Evolutionary conservation across 495 filamentous ascomycete genomes (phyloP), one percentile per base, ranked within the genome.

Genomic region (Talaromyces trachyspermus): DNA sequence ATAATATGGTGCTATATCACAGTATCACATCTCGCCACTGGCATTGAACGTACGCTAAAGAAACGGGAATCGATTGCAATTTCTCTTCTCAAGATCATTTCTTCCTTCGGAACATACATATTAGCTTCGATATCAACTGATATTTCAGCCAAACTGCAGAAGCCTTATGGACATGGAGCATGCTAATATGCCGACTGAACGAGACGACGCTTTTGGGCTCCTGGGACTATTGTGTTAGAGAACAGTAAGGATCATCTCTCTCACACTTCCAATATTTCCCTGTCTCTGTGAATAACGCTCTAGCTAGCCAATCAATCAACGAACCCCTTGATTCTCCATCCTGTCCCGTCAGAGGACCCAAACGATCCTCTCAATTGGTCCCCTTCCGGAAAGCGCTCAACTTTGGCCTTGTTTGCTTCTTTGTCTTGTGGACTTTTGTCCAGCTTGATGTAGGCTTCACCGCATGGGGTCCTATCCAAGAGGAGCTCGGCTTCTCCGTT

Each of bases 391-490:
- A 72, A 49, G 25, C 35, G 15, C 41, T 65, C 43, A 71, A 72
- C 39, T 70, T 64, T 47, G 57, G 48, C 9, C 58, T 71, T 7
- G 60, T 58, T 14, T 62, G 54, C 52, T 67, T 70, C 52, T 71
- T 63, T 47, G 64, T 60, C 12, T 51, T 67, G 22, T 63, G 65
- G 63, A 62, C 63, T 6, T 65, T 58, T 38, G 62, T 57, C 7
- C 60, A 59, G n/a, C 50, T 71, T 26, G 61, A 66, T 26, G 59
- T 64, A n/a, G 61, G 57, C n/a, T 63, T 63, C 27, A 61, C 60
- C 9, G 60, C 63, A 29, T 73, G 70, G 69, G 64, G 59, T 2
- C 63, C 57, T 0, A 58, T 75, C 57, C 52, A 62, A 29, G 27
- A 23, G 1, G 62, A 73, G 27, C 58, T 74, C 3, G 58, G 61